A percentile compares a stretch with the other conserved stretches of the same genome.
phyloP scores from a whole-genome alignment of 2,329 filamentous ascomycete species.

The Talaromyces sp. region DNA sequence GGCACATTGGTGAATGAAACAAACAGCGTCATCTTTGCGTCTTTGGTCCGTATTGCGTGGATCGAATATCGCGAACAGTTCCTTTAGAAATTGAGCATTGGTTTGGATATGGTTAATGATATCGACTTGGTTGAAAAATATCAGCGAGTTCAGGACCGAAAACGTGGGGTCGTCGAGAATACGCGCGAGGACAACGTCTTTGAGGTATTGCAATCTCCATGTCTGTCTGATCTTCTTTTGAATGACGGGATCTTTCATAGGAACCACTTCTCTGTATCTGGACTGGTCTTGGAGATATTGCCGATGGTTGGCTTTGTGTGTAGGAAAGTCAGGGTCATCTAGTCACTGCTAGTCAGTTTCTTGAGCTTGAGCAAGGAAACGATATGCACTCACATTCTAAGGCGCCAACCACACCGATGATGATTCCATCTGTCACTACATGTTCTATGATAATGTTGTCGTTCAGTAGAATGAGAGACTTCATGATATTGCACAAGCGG shows the following conservation, averaged over 20 bases:
- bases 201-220: slow-evolving; percentile 92
- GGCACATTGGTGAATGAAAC: slow-evolving; percentile 96
- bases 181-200: slow-evolving; percentile 94
- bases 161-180: slow-evolving; percentile 98
- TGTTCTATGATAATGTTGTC: slow-evolving; percentile 93
- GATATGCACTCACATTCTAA: slow-evolving; percentile 65
- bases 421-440: slow-evolving; percentile 82
- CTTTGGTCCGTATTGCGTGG: slow-evolving; percentile 60
- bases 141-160: slow-evolving; percentile 92
- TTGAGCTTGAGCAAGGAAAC: background rate
- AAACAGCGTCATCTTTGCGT: slow-evolving; percentile 86
- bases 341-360: slow-evolving; percentile 25
- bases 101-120: slow-evolving; percentile 92
- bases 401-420: slow-evolving; percentile 89
- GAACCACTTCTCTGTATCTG: slow-evolving; percentile 93
- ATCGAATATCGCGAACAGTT: slow-evolving; percentile 83
- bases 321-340: slow-evolving; percentile 95
- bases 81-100: slow-evolving; percentile 72
- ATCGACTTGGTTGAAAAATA: slow-evolving; percentile 98
- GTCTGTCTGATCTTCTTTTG: slow-evolving; percentile 93
- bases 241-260: slow-evolving; percentile 77
- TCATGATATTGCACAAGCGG: slow-evolving; percentile 95
- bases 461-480: slow-evolving; percentile 89
- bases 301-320: slow-evolving; percentile 94
- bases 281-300: slow-evolving; percentile 86